Conservation (phyloP, 352 stramenopile species). For the Thalassiosira ordinaria region DNA sequence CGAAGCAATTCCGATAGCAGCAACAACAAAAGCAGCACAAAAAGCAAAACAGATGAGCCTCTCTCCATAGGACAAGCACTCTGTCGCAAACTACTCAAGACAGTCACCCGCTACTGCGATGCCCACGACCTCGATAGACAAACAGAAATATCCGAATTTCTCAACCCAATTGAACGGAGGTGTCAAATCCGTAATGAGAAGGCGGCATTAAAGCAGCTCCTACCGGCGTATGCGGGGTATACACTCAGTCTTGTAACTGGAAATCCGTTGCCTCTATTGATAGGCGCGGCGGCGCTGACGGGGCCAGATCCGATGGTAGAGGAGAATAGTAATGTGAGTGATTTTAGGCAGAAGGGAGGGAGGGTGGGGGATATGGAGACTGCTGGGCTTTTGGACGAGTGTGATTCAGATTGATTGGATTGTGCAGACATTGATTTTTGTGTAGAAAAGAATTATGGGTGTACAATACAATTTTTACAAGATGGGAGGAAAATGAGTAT, state of each 20-base stretch:
- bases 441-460: neutral
- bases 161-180: conserved; percentile 47
- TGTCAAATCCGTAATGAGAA: conserved; percentile 46
- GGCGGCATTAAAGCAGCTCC: conserved; percentile 33
- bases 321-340: conserved; percentile 47
- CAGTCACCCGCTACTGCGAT: conserved; percentile 56
- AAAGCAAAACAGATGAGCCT: neutral
- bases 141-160: conserved; percentile 59
- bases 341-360: conserved; percentile 22
- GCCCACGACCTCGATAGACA: conserved; percentile 49
- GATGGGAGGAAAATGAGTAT: no score
- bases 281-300: conserved; percentile 35
- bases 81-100: conserved; percentile 54
- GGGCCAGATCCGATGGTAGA: conserved; percentile 44
- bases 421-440: no score
- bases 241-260: conserved; percentile 46
- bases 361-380: conserved; percentile 46
- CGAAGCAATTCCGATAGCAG: conserved; percentile 13
- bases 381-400: conserved; percentile 52
- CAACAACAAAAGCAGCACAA: neutral
- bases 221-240: conserved; percentile 48
- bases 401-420: conserved; percentile 42
- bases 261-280: conserved; percentile 58
- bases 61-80: conserved; percentile 49
- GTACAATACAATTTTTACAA: no score